Conservation (phyloP, 441 rosid genomes). For the Biscutella laevigata region DNA sequence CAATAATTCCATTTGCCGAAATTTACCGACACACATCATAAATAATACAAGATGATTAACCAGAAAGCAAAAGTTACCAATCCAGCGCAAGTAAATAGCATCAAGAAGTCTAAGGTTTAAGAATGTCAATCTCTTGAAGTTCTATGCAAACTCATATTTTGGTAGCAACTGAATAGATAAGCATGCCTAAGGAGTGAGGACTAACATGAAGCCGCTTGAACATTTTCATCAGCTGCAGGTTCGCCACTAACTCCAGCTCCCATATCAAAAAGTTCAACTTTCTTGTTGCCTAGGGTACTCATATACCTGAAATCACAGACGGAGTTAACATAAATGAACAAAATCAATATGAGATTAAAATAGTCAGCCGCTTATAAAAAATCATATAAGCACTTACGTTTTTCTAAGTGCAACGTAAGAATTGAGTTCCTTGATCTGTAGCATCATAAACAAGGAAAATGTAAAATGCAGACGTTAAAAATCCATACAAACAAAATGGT, state of each 20-base stretch:
- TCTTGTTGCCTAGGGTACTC: conserved; percentile 86
- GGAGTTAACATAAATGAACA: too few species aligned
- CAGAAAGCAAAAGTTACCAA: conserved; percentile 1
- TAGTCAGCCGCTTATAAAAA: not conserved
- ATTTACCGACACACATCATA: conserved; percentile 1
- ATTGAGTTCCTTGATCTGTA: conserved; percentile 93
- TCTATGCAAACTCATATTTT: not conserved
- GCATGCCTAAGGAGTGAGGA: conserved; percentile 1
- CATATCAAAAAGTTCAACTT: conserved; percentile 85
- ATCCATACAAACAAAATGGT: not conserved
- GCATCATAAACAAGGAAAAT: conserved; percentile 8
- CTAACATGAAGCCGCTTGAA: conserved; percentile 81
- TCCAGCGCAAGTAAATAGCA: conserved; percentile 5
- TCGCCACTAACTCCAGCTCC: conserved; percentile 85
- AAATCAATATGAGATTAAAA: conserved; percentile 10
- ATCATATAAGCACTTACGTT: conserved; percentile 49
- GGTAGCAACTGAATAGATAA: conserved; percentile 1
- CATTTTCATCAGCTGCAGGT: conserved; percentile 73
- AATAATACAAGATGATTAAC: not conserved
- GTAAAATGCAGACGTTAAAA: not conserved
- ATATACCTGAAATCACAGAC: conserved; percentile 47
- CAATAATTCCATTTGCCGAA: not conserved
- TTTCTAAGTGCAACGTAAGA: conserved; percentile 88
- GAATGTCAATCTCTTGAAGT: not conserved
- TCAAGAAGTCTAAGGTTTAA: not conserved